Evolutionary conservation across 176 grass and related monocot species (phyloP).

Genomic region (Echinochloa phyllopogon): DNA sequence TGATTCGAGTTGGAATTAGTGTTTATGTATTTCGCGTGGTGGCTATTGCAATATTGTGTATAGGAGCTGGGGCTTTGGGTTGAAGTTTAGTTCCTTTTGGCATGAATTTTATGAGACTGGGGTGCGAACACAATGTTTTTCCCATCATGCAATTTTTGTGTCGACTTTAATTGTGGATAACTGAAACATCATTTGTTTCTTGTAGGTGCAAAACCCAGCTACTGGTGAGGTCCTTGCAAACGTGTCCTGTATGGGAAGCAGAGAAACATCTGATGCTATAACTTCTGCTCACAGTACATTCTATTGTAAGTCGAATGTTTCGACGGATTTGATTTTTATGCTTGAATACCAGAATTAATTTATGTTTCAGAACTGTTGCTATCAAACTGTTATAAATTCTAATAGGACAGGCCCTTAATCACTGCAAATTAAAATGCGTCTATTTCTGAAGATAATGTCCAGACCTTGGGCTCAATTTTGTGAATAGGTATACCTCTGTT

Average conservation of each 20-base stretch:
- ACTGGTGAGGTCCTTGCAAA: conserved; percentile 86
- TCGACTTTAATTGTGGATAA: not conserved
- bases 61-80: not conserved
- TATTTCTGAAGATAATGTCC: not conserved
- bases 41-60: not conserved
- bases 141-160: not conserved
- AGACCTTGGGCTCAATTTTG: not conserved
- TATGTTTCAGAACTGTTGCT: conserved; percentile 5
- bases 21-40: not conserved
- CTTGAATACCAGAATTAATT: not conserved
- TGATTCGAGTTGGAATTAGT: not conserved
- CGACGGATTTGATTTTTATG: conserved; percentile 25
- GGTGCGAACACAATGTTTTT: not conserved
- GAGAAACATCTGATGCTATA: conserved; percentile 92
- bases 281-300: conserved; percentile 78
- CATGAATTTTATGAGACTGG: not conserved
- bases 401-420: not conserved
- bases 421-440: conserved; percentile 16
- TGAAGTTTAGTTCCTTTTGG: not conserved
- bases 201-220: conserved; percentile 85
- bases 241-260: conserved; percentile 87
- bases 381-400: conserved; percentile 11
- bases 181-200: conserved; percentile 6
- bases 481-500: not conserved
- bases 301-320: conserved; percentile 56